These are phyloP conservation scores for Austroboletus olivaceoglutinosus DNA, from an alignment of 1,284 basidiomycete genomes.

Conservation along the genomic window DNA sequence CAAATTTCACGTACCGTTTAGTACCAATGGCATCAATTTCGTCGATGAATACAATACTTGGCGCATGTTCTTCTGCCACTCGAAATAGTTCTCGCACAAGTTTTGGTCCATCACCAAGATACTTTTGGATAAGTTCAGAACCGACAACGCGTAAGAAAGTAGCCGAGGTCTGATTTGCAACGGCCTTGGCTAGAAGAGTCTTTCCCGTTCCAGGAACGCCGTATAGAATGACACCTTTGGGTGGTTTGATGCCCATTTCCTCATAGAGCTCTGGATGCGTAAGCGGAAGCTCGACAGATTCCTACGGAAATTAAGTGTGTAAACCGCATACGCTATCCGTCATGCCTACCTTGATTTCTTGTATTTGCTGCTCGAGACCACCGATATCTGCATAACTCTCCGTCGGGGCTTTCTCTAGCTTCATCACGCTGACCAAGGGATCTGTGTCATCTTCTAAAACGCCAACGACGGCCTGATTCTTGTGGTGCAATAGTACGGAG, in stretches of 20 bases:
- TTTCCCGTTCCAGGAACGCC: constrained; percentile 99
- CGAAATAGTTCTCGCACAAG: constrained; percentile 97
- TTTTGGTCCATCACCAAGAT: constrained; percentile 99
- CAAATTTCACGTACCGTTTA: constrained; percentile 68
- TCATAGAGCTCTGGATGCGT: constrained; percentile 99
- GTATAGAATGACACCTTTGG: constrained; percentile 98
- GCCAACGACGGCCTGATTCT: constrained; percentile 93
- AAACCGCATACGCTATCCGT: background rate
- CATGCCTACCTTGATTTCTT: constrained; percentile 86
- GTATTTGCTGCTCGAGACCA: constrained; percentile 94
- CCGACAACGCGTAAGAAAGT: constrained; percentile 98
- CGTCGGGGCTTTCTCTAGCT: constrained; percentile 97
- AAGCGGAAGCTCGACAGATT: constrained; percentile 96
- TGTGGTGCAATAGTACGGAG: constrained; percentile 94
- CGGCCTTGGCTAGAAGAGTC: constrained; percentile 96
- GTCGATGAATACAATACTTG: constrained; percentile 99
- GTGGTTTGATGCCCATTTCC: constrained; percentile 99
- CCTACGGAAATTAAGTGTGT: constrained; percentile 45
- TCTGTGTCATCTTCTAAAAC: constrained; percentile 97
- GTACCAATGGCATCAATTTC: constrained; percentile 99
- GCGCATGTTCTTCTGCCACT: constrained; percentile 95
- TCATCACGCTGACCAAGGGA: constrained; percentile 98
- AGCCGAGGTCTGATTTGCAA: constrained; percentile 98
- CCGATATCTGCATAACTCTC: constrained; percentile 99
- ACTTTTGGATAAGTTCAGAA: constrained; percentile 98